A percentile compares a stretch with the other conserved stretches of the same genome.
Conservation (phyloP, 495 filamentous ascomycete species). For the Aspergillus heteromorphus region DNA sequence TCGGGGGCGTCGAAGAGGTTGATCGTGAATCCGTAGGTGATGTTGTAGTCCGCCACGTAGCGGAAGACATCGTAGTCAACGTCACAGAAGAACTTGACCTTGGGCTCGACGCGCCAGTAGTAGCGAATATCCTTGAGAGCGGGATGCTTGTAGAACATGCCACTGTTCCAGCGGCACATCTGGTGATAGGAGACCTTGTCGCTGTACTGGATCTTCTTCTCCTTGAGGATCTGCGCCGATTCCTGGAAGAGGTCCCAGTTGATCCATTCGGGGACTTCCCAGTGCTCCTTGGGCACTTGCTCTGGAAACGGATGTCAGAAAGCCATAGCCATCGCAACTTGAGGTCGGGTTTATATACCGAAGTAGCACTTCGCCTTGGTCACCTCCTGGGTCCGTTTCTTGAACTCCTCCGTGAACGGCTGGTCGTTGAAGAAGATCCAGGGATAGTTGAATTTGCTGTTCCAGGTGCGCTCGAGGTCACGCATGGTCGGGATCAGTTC, state of each 20-base stretch:
- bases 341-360: slow-evolving; percentile 44
- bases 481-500: slow-evolving; percentile 81
- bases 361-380: slow-evolving; percentile 84
- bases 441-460: slow-evolving; percentile 98
- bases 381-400: slow-evolving; percentile 63
- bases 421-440: slow-evolving; percentile 99
- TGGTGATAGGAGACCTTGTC: slow-evolving; percentile 88
- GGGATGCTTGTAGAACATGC: slow-evolving; percentile 95
- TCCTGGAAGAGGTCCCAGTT: slow-evolving; percentile 79
- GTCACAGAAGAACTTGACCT: slow-evolving; percentile 99
- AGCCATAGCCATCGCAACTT: neutral
- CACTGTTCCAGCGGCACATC: slow-evolving; percentile 99
- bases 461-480: slow-evolving; percentile 93
- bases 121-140: slow-evolving; percentile 75
- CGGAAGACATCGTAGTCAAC: slow-evolving; percentile 98
- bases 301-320: slow-evolving; percentile 44
- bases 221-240: slow-evolving; percentile 74
- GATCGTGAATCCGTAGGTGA: slow-evolving; percentile 98
- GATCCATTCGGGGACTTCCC: slow-evolving; percentile 90
- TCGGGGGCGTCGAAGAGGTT: slow-evolving; percentile 90
- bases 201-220: slow-evolving; percentile 85
- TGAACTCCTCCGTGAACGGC: slow-evolving; percentile 90
- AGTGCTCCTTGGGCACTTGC: slow-evolving; percentile 87
- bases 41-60: slow-evolving; percentile 95
- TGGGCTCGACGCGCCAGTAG: slow-evolving; percentile 99